A percentile compares a stretch with the other conserved stretches of the same genome.
Evolutionary conservation across 495 filamentous ascomycete genomes (phyloP).

Genomic region (Hyaloscypha bicolor): DNA sequence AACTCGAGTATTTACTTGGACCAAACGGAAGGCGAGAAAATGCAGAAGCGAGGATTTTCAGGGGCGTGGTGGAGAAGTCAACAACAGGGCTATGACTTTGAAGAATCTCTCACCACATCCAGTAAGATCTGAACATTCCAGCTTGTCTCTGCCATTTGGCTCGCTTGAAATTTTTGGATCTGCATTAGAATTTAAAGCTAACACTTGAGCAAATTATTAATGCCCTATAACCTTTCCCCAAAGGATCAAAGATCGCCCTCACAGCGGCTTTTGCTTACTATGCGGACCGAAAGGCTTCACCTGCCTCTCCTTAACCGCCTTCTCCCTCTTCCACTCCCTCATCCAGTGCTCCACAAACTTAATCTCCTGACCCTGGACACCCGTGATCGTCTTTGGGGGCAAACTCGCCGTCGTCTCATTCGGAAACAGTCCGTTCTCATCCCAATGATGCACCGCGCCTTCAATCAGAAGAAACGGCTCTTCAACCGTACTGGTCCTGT

Average conservation of each 20-base stretch:
- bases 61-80: too few species aligned
- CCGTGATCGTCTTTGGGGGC: slow-evolving; percentile 55
- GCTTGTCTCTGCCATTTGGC: too few species aligned
- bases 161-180: too few species aligned
- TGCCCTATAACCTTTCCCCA: too few species aligned
- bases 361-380: slow-evolving; percentile 56
- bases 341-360: slow-evolving; percentile 69
- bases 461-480: slow-evolving; percentile 66
- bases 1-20: too few species aligned
- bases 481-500: slow-evolving; percentile 52
- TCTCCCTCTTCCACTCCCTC: slow-evolving; percentile 48
- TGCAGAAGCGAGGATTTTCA: too few species aligned
- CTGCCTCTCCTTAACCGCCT: slow-evolving; percentile 2
- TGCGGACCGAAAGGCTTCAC: neutral
- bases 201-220: too few species aligned
- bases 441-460: slow-evolving; percentile 70
- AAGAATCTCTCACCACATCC: too few species aligned
- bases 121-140: too few species aligned
- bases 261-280: neutral
- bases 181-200: too few species aligned
- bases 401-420: slow-evolving; percentile 52
- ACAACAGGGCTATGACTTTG: too few species aligned
- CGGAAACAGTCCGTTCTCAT: slow-evolving; percentile 67
- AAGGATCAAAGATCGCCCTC: neutral
- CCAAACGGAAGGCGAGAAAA: too few species aligned